A percentile compares a stretch with the other conserved stretches of the same genome.
Evolutionary conservation across 768 basidiomycete genomes (phyloP).

Genomic region (Pleurotus cornucopiae): DNA sequence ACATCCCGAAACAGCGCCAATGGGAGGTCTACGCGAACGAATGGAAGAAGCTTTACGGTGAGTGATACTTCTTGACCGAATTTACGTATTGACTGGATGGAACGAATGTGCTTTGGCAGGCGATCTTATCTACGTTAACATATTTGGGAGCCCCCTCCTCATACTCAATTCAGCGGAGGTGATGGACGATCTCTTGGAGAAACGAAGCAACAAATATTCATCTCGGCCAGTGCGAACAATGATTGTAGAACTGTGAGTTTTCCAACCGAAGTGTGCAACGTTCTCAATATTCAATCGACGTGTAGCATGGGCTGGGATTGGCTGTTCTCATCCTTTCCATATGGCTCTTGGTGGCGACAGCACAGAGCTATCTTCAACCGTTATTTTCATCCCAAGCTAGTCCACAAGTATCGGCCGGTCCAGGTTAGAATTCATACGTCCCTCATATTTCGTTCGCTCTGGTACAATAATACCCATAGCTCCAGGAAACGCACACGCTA

Average conservation of each 20-base stretch:
- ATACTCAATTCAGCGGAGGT: conserved; percentile 39
- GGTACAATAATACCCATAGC: conserved; percentile 13
- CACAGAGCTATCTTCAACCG: conserved; percentile 35
- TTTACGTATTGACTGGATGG: conserved; percentile 4
- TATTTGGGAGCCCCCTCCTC: conserved; percentile 43
- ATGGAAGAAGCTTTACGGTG: conserved; percentile 42
- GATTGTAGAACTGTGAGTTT: conserved; percentile 38
- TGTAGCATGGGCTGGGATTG: conserved; percentile 44
- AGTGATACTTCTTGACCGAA: not conserved
- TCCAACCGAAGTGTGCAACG: not conserved
- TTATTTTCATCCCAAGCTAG: conserved; percentile 26
- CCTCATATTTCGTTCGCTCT: conserved; percentile 15
- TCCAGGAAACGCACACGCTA: conserved; percentile 31
- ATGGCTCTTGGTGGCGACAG: conserved; percentile 28
- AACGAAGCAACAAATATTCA: conserved; percentile 39
- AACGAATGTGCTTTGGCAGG: conserved; percentile 21
- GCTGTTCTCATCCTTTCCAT: conserved; percentile 37
- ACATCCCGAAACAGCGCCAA: conserved; percentile 31
- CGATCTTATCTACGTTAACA: conserved; percentile 40
- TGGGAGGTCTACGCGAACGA: conserved; percentile 39
- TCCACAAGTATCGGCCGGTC: conserved; percentile 21
- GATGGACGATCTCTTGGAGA: conserved; percentile 42
- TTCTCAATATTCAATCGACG: not conserved
- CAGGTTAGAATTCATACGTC: conserved; percentile 16
- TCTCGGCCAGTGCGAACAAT: conserved; percentile 37